Evolutionary conservation across 2,329 filamentous ascomycete genomes (phyloP).

Genomic region (Sarocladiaceae sp.): DNA sequence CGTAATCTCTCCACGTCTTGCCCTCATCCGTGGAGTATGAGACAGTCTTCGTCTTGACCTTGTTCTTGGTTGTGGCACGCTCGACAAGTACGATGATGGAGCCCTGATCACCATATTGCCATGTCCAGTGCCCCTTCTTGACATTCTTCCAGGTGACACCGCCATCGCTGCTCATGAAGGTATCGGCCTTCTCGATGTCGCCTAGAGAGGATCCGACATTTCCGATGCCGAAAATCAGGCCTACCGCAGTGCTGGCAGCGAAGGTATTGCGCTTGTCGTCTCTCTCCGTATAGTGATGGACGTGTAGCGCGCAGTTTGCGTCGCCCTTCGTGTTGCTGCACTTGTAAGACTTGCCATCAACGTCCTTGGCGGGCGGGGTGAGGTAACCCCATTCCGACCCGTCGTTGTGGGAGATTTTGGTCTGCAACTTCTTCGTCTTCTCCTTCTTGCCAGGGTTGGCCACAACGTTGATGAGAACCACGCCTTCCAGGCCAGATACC

Average conservation of each 20-base stretch:
- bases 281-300: conserved; percentile 95
- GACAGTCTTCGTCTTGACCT: conserved; percentile 62
- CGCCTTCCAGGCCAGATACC: conserved; percentile 86
- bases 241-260: conserved; percentile 82
- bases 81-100: conserved; percentile 86
- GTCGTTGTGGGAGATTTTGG: conserved; percentile 94
- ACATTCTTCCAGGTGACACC: conserved; percentile 83
- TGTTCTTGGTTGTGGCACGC: conserved; percentile 62
- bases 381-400: conserved; percentile 82
- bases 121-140: conserved; percentile 84
- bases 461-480: conserved; percentile 82
- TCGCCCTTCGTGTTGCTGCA: conserved; percentile 59
- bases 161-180: conserved; percentile 88
- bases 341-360: conserved; percentile 64
- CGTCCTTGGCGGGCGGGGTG: conserved; percentile 65
- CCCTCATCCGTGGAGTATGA: conserved; percentile 82
- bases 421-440: conserved; percentile 79
- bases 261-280: conserved; percentile 78
- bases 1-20: conserved; percentile 68
- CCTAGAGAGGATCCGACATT: conserved; percentile 76
- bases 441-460: conserved; percentile 70
- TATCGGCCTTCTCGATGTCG: conserved; percentile 69
- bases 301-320: conserved; percentile 76
- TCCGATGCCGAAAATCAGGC: conserved; percentile 84
- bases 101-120: conserved; percentile 94